Conservation (phyloP, 176 grass and related monocot species). For the Hsuehochloa calcarea region DNA sequence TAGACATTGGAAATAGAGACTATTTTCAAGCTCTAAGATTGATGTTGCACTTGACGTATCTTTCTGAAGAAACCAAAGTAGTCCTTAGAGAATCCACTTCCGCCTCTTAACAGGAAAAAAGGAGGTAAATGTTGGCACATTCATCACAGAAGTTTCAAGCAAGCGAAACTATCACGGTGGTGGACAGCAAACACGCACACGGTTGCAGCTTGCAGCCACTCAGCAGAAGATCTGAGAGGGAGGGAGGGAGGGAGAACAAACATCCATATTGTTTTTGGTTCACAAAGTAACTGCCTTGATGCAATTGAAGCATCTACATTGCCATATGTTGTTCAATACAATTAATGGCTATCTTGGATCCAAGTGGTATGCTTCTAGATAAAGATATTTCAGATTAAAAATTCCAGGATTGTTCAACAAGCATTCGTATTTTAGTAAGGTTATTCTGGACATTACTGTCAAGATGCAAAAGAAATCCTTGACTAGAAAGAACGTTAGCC, state of each 20-base stretch:
- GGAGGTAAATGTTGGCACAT: neutral
- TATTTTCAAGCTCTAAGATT: neutral
- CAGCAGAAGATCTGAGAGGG: neutral
- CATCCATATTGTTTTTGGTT: neutral
- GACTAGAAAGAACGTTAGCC: constrained; percentile 16
- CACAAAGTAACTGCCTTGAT: neutral
- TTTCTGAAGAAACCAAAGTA: neutral
- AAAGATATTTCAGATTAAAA: neutral
- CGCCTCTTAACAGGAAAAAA: neutral
- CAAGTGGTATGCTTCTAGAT: constrained; percentile 5
- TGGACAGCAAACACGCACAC: neutral
- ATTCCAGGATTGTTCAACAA: constrained; percentile 10
- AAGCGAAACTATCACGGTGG: neutral
- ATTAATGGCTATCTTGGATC: neutral
- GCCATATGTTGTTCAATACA: neutral
- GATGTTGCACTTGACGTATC: neutral
- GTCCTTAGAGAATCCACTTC: neutral
- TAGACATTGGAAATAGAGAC: neutral
- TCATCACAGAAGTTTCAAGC: neutral
- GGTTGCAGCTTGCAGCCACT: neutral
- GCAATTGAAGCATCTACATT: neutral
- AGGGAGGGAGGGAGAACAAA: neutral
- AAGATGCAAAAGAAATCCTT: constrained; percentile 17
- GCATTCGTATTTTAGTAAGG: neutral
- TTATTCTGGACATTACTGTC: constrained; percentile 23